Evolutionary conservation across 2,329 filamentous ascomycete genomes (phyloP).

Genomic region (Aureobasidium sp.): DNA sequence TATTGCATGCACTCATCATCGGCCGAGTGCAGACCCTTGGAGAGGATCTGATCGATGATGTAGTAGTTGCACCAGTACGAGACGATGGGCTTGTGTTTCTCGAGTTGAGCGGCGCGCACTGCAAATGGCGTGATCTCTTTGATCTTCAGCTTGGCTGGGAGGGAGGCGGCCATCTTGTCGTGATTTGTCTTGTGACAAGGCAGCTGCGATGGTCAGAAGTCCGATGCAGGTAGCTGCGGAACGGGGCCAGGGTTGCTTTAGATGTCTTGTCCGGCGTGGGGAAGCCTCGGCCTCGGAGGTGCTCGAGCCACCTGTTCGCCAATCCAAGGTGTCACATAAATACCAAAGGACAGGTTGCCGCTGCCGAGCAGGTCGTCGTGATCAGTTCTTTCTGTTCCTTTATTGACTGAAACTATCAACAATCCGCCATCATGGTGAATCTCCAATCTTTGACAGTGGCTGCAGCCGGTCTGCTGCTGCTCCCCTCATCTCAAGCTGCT

Average conservation of each 20-base stretch:
- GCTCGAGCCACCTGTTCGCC: conserved; percentile 10
- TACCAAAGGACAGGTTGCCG: conserved; percentile 19
- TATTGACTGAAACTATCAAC: not conserved
- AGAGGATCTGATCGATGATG: conserved; percentile 85
- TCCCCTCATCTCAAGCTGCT: conserved; percentile 58
- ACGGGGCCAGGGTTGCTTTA: not conserved
- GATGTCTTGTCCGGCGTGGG: not conserved
- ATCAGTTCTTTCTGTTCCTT: not conserved
- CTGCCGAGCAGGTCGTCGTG: too few species aligned
- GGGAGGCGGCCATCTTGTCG: conserved; percentile 58
- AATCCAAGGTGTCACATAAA: not conserved
- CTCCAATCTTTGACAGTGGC: conserved; percentile 37
- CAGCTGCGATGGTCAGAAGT: not conserved
- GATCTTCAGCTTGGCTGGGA: conserved; percentile 64
- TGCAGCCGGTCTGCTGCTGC: conserved; percentile 57
- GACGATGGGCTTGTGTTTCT: conserved; percentile 76
- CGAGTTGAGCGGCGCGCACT: conserved; percentile 74
- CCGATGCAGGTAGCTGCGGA: not conserved
- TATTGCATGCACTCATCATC: conserved; percentile 74
- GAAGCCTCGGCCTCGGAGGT: conserved; percentile 11
- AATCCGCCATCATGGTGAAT: conserved; percentile 16
- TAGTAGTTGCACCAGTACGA: conserved; percentile 96
- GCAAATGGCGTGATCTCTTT: conserved; percentile 75
- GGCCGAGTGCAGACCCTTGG: conserved; percentile 66
- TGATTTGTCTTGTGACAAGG: not conserved